Base-by-base conservation (phyloP, 2,329 filamentous ascomycete species). In the Magnaporthiopsis rhizophila region DNA sequence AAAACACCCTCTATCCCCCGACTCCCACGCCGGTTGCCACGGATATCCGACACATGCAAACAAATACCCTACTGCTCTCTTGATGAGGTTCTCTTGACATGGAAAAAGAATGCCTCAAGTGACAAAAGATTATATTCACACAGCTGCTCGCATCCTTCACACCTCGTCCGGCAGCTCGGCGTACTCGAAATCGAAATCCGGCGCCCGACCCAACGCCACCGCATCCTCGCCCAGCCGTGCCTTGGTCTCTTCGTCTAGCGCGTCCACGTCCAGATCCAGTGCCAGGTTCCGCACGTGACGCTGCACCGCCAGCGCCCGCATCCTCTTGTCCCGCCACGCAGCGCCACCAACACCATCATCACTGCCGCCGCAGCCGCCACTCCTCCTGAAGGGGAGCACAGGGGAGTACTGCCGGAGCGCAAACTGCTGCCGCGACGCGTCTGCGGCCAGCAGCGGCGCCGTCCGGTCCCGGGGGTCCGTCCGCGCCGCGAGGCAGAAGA, bases 401-500 rank as follows among this genome's bases (percentile, higher is more conserved):
- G 18, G 28, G 1, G 65, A 64, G 3, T 61, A 65, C 21, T 63
- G 64, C 32, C 61, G 30, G 15, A 26, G 53, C 32, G 50, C 45
- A 26, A 56, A 66, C 62, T 78, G 81, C 69, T 86, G 84, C 6
- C 71, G 65, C 2, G 70, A 71, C 64, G 82, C 79, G 36, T 76
- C 77, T 7, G 71, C 68, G 2, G 79, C 77, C 8, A 83, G 68
- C 6, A 87, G 74, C 2, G 81, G 83, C 50, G 57, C 15, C 59
- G 71, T 72, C 1, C 64, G 65, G 0, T 76, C 74, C 58, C 85
- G 77, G 2, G 73, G 71, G 24, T 81, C 69, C 3, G 77, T 67
- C 67, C 88, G 85, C 1, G 78, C 78, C 7, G 85, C 80, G 6
- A 65, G 69, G 4, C 80, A 74, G 69, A 79, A 86, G 2, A 85